These are phyloP conservation scores for Ophiognomonia clavigignenti-juglandacearum DNA, from an alignment of 2,329 filamentous ascomycete species.

Conservation along the genomic window DNA sequence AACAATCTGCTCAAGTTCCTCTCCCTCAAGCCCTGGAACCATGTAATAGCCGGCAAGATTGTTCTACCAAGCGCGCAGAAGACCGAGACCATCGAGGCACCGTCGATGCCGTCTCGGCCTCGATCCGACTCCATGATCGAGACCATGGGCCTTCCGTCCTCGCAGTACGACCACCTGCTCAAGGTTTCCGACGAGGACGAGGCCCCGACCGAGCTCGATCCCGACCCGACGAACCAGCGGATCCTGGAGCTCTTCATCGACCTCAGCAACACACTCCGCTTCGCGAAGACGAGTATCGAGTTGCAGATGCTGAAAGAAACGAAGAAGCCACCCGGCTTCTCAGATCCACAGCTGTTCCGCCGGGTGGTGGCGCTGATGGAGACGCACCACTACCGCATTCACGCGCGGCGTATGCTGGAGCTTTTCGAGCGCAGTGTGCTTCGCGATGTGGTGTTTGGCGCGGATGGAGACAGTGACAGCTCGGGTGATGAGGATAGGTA, in stretches of 20 bases:
- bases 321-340: constrained; percentile 70
- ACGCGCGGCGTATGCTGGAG: constrained; percentile 84
- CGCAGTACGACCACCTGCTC: constrained; percentile 7
- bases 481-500: constrained; percentile 21
- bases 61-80: constrained; percentile 46
- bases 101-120: constrained; percentile 35
- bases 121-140: constrained; percentile 31
- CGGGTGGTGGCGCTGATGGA: constrained; percentile 83
- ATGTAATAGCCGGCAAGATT: constrained; percentile 43
- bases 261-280: constrained; percentile 87
- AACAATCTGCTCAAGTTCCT: constrained; percentile 73
- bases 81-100: constrained; percentile 43
- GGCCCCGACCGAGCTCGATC: constrained; percentile 30
- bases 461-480: constrained; percentile 44
- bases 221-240: constrained; percentile 57
- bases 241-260: constrained; percentile 84
- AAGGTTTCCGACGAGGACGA: constrained; percentile 17
- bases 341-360: constrained; percentile 72
- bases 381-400: constrained; percentile 82
- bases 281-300: constrained; percentile 80
- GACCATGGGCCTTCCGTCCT: constrained; percentile 17
- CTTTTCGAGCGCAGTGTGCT: constrained; percentile 90
- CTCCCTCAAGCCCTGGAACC: constrained; percentile 59
- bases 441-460: constrained; percentile 76
- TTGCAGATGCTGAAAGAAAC: constrained; percentile 74